These are phyloP conservation scores for Anisodus tanguticus DNA, from an alignment of 257 asterid species.

Conservation along the genomic window DNA sequence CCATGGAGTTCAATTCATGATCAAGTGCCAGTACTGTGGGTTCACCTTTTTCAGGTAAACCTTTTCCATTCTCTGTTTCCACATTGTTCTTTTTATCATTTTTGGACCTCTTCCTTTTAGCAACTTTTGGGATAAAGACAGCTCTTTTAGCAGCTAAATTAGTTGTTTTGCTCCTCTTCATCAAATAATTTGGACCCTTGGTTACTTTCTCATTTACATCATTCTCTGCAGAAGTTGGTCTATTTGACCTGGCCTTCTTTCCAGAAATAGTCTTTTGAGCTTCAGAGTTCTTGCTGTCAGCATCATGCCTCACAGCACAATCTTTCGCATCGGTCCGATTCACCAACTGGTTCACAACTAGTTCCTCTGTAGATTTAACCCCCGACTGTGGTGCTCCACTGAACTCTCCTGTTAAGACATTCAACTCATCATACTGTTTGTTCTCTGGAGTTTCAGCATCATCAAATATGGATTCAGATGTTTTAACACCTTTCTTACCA, in stretches of 20 bases:
- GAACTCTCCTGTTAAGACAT: slow-evolving; percentile 29
- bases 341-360: slow-evolving; percentile 23
- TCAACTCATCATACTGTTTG: slow-evolving; percentile 35
- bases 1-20: slow-evolving; percentile 43
- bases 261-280: slow-evolving; percentile 36
- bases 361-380: slow-evolving; percentile 28
- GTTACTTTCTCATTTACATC: slow-evolving; percentile 38
- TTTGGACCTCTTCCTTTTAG: slow-evolving; percentile 31
- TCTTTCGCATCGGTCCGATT: slow-evolving; percentile 34
- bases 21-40: slow-evolving; percentile 28
- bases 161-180: slow-evolving; percentile 43
- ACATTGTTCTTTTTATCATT: slow-evolving; percentile 19
- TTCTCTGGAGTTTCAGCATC: slow-evolving; percentile 57
- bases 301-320: slow-evolving; percentile 37
- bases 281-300: slow-evolving; percentile 34
- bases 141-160: slow-evolving; percentile 28
- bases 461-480: slow-evolving; percentile 32
- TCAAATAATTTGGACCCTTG: slow-evolving; percentile 52
- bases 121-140: slow-evolving; percentile 37
- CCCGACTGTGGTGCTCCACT: slow-evolving; percentile 38
- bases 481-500: slow-evolving; percentile 1
- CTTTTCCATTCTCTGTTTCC: slow-evolving; percentile 27
- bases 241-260: slow-evolving; percentile 38
- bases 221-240: slow-evolving; percentile 40
- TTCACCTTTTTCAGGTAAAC: background rate